A percentile compares a stretch with the other conserved stretches of the same genome.
Evolutionary conservation across 306 rosid species (phyloP).

Genomic region (Fragaria nilgerrensis): DNA sequence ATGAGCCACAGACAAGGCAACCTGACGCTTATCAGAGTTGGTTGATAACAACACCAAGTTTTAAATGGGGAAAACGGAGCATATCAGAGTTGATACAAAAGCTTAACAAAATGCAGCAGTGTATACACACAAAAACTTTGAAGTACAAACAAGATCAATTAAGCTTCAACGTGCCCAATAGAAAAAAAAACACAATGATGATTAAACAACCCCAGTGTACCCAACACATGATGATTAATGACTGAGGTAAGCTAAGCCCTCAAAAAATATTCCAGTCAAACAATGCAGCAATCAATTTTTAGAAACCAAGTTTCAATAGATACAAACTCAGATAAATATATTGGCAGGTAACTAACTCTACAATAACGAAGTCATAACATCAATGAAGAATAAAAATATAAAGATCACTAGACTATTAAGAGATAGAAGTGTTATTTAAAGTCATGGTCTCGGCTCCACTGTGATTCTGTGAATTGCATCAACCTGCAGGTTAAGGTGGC

Average conservation of each 20-base stretch:
- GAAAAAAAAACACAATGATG: too few relatives aligned
- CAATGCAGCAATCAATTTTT: background rate
- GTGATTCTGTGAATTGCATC: background rate
- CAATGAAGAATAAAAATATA: background rate
- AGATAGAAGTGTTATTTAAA: background rate
- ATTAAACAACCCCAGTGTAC: background rate
- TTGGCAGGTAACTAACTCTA: background rate
- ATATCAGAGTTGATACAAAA: background rate
- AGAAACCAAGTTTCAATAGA: background rate
- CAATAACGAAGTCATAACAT: background rate
- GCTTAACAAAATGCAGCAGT: background rate
- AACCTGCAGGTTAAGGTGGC: background rate
- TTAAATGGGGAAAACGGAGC: background rate
- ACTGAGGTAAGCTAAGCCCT: background rate
- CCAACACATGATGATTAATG: background rate
- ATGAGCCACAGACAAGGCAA: background rate
- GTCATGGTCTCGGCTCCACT: background rate
- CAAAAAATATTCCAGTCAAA: background rate
- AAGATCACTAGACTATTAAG: background rate
- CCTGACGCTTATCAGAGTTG: background rate
- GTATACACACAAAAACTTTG: background rate
- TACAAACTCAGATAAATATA: background rate
- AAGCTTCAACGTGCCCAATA: too few relatives aligned
- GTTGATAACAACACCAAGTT: background rate
- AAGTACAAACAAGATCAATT: background rate